These are phyloP conservation scores for Edaphochlamys debaryana DNA, from an alignment of 139 green algal species.

Conservation along the genomic window DNA sequence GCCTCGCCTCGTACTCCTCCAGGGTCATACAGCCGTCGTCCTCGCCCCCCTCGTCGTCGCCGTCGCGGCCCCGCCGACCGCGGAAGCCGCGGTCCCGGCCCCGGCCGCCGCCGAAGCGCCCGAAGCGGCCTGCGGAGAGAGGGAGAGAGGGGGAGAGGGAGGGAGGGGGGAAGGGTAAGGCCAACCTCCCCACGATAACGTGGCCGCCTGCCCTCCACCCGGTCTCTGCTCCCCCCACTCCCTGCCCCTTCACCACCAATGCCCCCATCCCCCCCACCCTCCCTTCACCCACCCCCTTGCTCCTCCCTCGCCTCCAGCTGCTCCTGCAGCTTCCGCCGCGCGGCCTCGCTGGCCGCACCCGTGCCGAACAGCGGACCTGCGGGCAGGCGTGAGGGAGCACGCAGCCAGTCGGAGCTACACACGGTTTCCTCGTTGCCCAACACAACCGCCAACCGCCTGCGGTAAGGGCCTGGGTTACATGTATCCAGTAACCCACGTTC, in stretches of 20 bases:
- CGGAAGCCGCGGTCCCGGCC: too few species aligned
- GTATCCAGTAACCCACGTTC: too few species aligned
- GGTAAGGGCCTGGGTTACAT: too few species aligned
- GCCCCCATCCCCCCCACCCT: neutral
- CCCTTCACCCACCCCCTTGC: neutral
- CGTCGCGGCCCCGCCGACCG: slow-evolving; percentile 25
- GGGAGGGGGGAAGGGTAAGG: too few species aligned
- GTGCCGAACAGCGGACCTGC: neutral
- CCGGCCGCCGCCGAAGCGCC: slow-evolving; percentile 12
- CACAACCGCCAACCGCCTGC: slow-evolving; percentile 1
- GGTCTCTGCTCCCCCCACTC: too few species aligned
- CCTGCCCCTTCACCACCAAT: too few species aligned
- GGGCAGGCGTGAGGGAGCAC: too few species aligned
- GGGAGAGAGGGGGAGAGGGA: too few species aligned
- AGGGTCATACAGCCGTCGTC: slow-evolving; percentile 55
- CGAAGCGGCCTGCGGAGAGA: neutral
- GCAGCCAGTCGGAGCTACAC: too few species aligned
- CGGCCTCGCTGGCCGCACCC: slow-evolving; percentile 6
- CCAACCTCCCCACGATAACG: too few species aligned
- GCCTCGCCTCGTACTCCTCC: slow-evolving; percentile 63
- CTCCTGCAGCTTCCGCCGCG: slow-evolving; percentile 47
- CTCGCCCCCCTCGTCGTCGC: slow-evolving; percentile 50
- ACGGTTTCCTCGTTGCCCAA: too few species aligned
- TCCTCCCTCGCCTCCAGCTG: slow-evolving; percentile 45
- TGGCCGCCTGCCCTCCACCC: too few species aligned